Conservation (phyloP, 2,329 filamentous ascomycete species). For the Aspergillus phoenicis region DNA sequence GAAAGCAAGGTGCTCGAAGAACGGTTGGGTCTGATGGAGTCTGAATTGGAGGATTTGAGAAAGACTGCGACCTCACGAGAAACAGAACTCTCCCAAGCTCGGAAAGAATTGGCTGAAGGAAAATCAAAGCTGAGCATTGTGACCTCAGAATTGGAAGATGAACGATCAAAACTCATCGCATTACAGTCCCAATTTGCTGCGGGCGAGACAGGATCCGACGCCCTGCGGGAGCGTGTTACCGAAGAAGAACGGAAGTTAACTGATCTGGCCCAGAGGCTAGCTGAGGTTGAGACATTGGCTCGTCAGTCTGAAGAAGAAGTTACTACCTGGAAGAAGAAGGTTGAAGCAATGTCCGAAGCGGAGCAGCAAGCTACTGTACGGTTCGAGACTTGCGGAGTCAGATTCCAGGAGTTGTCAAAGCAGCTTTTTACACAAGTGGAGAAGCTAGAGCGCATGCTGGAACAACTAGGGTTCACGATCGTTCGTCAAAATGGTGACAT, state of each 20-base stretch:
- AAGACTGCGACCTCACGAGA: slow-evolving; percentile 58
- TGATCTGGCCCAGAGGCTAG: slow-evolving; percentile 69
- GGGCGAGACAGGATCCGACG: slow-evolving; percentile 81
- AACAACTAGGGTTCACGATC: slow-evolving; percentile 82
- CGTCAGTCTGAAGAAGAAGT: slow-evolving; percentile 77
- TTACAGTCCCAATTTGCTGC: slow-evolving; percentile 74
- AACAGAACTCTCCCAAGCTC: slow-evolving; percentile 54
- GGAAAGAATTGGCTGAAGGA: slow-evolving; percentile 56
- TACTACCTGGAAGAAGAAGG: slow-evolving; percentile 66
- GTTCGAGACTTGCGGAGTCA: slow-evolving; percentile 69
- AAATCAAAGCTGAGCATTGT: slow-evolving; percentile 51
- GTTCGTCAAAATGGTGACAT: slow-evolving; percentile 72
- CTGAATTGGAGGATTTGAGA: slow-evolving; percentile 58
- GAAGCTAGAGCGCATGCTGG: slow-evolving; percentile 77
- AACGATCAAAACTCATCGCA: slow-evolving; percentile 68
- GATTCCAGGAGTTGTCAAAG: slow-evolving; percentile 81
- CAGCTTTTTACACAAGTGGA: slow-evolving; percentile 82
- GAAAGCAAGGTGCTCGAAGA: slow-evolving; percentile 65
- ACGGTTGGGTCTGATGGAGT: slow-evolving; percentile 58
- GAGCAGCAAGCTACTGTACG: slow-evolving; percentile 50
- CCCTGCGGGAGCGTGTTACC: slow-evolving; percentile 71
- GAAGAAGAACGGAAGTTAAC: slow-evolving; percentile 74
- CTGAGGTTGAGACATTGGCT: slow-evolving; percentile 73
- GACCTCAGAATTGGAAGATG: slow-evolving; percentile 60
- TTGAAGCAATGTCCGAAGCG: slow-evolving; percentile 33